Evolutionary conservation across 345 rosid genomes (phyloP), one percentile per base, ranked within the genome.

Genomic region (Syzygium oleosum): DNA sequence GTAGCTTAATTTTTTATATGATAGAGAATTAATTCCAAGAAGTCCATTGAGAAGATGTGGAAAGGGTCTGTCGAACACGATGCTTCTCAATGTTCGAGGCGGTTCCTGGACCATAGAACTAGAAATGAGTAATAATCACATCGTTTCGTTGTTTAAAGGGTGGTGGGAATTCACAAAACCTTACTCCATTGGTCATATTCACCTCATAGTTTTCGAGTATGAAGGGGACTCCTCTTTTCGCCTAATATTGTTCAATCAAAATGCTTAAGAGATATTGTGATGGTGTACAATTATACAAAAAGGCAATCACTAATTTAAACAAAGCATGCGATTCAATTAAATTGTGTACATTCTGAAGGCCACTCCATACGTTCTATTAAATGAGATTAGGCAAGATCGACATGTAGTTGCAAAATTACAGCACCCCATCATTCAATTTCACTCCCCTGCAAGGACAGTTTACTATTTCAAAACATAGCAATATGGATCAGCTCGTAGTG

Each of bases 401-500:
- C 21, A 15, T 7, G 41, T 8, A 29, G 77, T 29, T 29, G 21
- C 21, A 63, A 63, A 29, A 29, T 6, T 27, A 27, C 3, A 0
- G 73, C 73, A n/a, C 73, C 38, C 73, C 38, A 63, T 63, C 38
- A 2, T 63, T 63, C 73, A 63, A n/a, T n/a, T 63, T n/a, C 19
- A 6, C 19, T 63, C 73, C 19, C 73, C 5, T 13, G 2, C 73
- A n/a, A 13, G 34, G 38, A 34, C 19, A 63, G n/a, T n/a, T n/a
- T 63, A n/a, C 4, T n/a, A 63, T 6, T 25, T 63, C 13, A 2
- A 23, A 56, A 23, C 27, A 10, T 63, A n/a, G 10, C 34, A 29
- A n/a, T 59, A 63, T 63, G 73, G 19, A 63, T 38, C 2, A 29
- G 9, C 0, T 0, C 5, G 4, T 63, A 1, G 11, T 15, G 0